A percentile compares a stretch with the other conserved stretches of the same genome.
Evolutionary conservation across 139 green algal genomes (phyloP).

Genomic region (Chlamydomonas sphaeroides): DNA sequence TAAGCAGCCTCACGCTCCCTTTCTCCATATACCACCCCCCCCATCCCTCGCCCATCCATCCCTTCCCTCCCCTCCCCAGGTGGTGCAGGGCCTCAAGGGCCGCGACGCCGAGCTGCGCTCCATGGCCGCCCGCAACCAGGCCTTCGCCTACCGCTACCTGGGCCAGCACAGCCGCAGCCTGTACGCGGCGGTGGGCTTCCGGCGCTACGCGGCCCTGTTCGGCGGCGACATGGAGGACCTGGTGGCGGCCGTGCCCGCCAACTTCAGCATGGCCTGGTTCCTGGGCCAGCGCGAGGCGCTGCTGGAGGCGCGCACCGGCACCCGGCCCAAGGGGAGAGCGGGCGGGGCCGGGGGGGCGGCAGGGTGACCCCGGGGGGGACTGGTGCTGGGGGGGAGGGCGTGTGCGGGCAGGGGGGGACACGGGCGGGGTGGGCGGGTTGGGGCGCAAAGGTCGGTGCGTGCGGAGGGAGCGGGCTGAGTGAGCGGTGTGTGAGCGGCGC

Average conservation of each 20-base stretch:
- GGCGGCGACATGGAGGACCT: conserved; percentile 20
- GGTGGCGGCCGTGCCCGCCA: neutral
- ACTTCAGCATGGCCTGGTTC: conserved; percentile 32
- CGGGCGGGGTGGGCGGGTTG: no score
- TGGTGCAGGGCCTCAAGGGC: neutral
- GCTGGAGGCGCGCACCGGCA: neutral
- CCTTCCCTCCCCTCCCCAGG: neutral
- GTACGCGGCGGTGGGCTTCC: conserved; percentile 20
- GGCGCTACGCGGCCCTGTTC: conserved; percentile 20
- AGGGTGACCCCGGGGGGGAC: no score
- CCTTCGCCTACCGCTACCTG: conserved; percentile 30
- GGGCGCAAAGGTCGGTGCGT: no score
- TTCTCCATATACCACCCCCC: no score
- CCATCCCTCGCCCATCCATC: no score
- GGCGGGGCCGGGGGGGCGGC: no score
- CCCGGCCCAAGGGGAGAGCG: no score
- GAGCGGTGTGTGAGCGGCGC: no score
- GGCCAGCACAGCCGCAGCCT: conserved; percentile 3
- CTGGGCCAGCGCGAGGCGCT: conserved; percentile 5
- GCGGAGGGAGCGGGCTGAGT: no score
- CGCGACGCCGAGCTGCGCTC: conserved; percentile 9
- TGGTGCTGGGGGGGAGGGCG: no score
- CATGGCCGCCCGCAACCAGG: conserved; percentile 26
- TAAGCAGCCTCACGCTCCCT: no score
- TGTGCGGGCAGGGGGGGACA: no score